A percentile compares a stretch with the other conserved stretches of the same genome.
Evolutionary conservation across 148 eudicot genomes (phyloP).

Genomic region (Rheum nobile): DNA sequence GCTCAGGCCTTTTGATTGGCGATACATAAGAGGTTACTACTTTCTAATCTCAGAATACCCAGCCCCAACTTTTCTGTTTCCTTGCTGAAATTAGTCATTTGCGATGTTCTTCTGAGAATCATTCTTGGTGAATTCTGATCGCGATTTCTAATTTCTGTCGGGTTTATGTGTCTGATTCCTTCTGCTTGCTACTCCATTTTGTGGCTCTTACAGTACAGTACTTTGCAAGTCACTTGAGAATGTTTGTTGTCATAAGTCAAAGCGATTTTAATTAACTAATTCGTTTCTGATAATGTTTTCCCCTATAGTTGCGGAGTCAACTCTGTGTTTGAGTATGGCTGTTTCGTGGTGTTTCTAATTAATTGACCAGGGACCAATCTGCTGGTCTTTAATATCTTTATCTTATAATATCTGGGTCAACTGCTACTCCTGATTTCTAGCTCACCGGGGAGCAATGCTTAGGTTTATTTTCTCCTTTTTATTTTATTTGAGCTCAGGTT

Average conservation of each 20-base stretch:
- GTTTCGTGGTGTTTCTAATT: background rate
- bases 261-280: background rate
- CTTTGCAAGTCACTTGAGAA: background rate
- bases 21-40: conserved; percentile 57
- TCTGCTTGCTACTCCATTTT: background rate
- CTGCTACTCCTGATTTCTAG: background rate
- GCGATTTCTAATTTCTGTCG: background rate
- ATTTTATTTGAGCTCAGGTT: no score
- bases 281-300: background rate
- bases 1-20: conserved; percentile 74
- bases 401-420: background rate
- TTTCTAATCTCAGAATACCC: background rate
- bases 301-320: background rate
- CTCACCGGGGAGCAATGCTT: background rate
- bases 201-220: background rate
- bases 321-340: background rate
- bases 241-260: background rate
- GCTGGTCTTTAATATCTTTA: background rate
- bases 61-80: background rate
- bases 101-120: background rate
- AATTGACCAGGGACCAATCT: background rate
- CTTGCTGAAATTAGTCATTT: background rate
- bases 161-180: background rate
- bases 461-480: background rate
- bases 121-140: background rate